Percentiles rank a stretch among this genome's conserved stretches.
These are phyloP conservation scores for Ogataea methylovora DNA, from an alignment of 805 yeast genomes.

Conservation along the genomic window DNA sequence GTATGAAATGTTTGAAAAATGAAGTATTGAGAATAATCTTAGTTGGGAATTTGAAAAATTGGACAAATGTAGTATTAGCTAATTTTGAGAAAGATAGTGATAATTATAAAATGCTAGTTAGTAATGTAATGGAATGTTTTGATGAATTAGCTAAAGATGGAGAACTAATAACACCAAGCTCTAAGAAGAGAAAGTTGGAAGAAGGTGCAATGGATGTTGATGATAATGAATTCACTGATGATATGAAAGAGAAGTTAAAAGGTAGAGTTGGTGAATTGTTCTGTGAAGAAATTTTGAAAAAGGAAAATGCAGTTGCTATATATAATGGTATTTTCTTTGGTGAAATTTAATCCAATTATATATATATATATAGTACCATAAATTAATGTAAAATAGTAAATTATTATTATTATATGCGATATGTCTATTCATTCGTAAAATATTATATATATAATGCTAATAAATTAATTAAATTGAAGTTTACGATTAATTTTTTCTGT, in stretches of 20 bases:
- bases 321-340: slow-evolving; percentile 70
- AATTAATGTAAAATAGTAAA: neutral
- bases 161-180: slow-evolving; percentile 9
- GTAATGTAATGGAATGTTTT: slow-evolving; percentile 49
- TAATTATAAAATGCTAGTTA: slow-evolving; percentile 24
- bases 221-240: slow-evolving; percentile 23
- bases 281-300: slow-evolving; percentile 39
- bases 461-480: slow-evolving; percentile 10
- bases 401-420: neutral
- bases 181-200: slow-evolving; percentile 6
- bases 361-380: neutral
- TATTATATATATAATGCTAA: neutral
- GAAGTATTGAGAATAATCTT: slow-evolving; percentile 83
- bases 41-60: slow-evolving; percentile 74
- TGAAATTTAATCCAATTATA: slow-evolving; percentile 26
- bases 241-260: slow-evolving; percentile 32
- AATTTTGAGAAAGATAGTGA: slow-evolving; percentile 13
- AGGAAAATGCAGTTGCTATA: slow-evolving; percentile 42
- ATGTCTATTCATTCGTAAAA: neutral
- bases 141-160: slow-evolving; percentile 35
- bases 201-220: slow-evolving; percentile 25
- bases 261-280: slow-evolving; percentile 57
- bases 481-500: slow-evolving; percentile 12
- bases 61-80: slow-evolving; percentile 59
- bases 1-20: slow-evolving; percentile 74